phyloP scores from a whole-genome alignment of 352 stramenopile species.

The Globisporangium nodosum region DNA sequence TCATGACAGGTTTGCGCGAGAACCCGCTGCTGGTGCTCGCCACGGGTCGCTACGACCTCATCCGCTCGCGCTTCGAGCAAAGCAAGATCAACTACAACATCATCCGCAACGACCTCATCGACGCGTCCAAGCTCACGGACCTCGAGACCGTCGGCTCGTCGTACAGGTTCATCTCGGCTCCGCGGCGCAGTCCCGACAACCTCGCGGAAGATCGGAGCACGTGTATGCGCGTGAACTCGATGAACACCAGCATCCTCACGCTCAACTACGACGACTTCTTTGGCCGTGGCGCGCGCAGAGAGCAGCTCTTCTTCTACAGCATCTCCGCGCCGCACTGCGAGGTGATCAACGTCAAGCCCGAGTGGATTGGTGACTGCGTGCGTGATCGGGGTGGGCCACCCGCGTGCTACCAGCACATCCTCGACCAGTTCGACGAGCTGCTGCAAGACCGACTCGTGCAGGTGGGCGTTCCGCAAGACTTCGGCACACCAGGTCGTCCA shows the following conservation, averaged over 20 bases:
- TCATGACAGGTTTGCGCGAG: slow-evolving; percentile 25
- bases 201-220: slow-evolving; percentile 33
- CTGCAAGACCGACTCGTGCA: slow-evolving; percentile 28
- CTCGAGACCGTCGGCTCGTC: slow-evolving; percentile 1
- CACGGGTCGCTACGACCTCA: slow-evolving; percentile 12
- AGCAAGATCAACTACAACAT: slow-evolving; percentile 25
- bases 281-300: slow-evolving; percentile 23
- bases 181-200: slow-evolving; percentile 23
- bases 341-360: slow-evolving; percentile 26
- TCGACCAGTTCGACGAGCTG: slow-evolving; percentile 39
- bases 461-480: slow-evolving; percentile 28
- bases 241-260: slow-evolving; percentile 25
- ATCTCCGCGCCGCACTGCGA: slow-evolving; percentile 37
- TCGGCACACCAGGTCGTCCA: slow-evolving; percentile 26
- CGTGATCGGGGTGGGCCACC: slow-evolving; percentile 15
- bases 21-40: slow-evolving; percentile 19
- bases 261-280: slow-evolving; percentile 40
- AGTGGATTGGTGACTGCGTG: slow-evolving; percentile 32
- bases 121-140: slow-evolving; percentile 8
- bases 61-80: slow-evolving; percentile 17
- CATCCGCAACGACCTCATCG: slow-evolving; percentile 15
- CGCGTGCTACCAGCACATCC: slow-evolving; percentile 37
- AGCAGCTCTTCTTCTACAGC: slow-evolving; percentile 30
- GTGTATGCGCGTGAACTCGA: slow-evolving; percentile 35
- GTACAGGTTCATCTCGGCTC: slow-evolving; percentile 19